Evolutionary conservation across 176 grass and related monocot genomes (phyloP), one percentile per base, ranked within the genome.

Genomic region (Oryza punctata): DNA sequence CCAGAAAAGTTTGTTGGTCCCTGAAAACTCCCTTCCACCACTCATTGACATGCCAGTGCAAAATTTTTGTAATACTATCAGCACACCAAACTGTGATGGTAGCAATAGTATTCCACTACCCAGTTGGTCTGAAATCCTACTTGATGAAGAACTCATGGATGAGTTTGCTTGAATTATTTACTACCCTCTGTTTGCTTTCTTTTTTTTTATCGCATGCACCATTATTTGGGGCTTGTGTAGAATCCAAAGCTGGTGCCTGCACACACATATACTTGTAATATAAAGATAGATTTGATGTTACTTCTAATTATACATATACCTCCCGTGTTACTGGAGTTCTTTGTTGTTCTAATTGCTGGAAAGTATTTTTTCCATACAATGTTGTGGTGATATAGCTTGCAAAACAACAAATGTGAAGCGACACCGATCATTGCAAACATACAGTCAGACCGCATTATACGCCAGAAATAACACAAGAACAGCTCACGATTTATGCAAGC

Each of bases 81-180:
- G 61, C 61, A 84, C 80, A 54, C 78, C 88, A 65, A 90, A 84
- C 83, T 90, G 76, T 21, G 63, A 57, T 12, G 32, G 54, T 35
- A 70, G 74, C 50, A 88, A 59, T 81, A 91, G 30, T 57, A 57
- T n/a, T 23, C 9, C 54, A 59, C 85, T 89, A 21, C 69, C 85
- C 38, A 82, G 66, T 79, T 96, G 88, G 72, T 87, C 86, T 10
- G 91, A 96, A 65, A 16, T 93, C 43, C 82, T 96, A 14, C 84
- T 96, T 80, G 88, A 91, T 83, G 90, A 96, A 74, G 88, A 82
- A 26, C 70, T 88, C 73, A 84, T 89, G 60, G 67, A 41, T 6
- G 86, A 91, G 40, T 87, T 91, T 84, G 67, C 65, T 21, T 85
- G 28, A 87, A 65, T 26, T 75, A 61, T 43, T 66, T 77, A 59